Evolutionary conservation across 495 filamentous ascomycete species (phyloP).

Genomic region (Parathielavia hyrcaniae): DNA sequence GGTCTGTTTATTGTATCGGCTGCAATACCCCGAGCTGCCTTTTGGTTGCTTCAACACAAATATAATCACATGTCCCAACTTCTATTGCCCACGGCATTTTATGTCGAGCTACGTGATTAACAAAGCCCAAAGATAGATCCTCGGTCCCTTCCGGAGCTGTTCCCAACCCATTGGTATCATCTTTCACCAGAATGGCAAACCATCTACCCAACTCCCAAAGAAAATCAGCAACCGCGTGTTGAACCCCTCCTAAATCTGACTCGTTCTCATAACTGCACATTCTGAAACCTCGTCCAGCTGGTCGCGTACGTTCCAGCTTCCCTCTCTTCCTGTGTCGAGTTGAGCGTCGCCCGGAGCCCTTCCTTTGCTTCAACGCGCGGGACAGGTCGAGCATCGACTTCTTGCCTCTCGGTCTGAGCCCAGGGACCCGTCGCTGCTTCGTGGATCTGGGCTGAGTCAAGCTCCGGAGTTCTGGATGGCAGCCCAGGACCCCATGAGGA

Average conservation of each 20-base stretch:
- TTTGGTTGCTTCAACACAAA: too few relatives aligned
- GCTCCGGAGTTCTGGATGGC: slow-evolving; percentile 14
- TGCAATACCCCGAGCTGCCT: slow-evolving; percentile 10
- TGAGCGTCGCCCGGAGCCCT: slow-evolving; percentile 19
- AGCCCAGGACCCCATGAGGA: not conserved
- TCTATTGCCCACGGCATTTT: not conserved
- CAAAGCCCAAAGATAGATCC: not conserved
- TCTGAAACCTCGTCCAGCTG: slow-evolving; percentile 23
- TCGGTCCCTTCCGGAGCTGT: not conserved
- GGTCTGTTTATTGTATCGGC: not conserved
- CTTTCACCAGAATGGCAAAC: not conserved
- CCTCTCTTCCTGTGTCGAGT: slow-evolving; percentile 17
- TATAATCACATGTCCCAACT: not conserved
- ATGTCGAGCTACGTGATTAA: not conserved
- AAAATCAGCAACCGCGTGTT: not conserved
- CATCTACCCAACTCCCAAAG: not conserved
- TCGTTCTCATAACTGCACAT: slow-evolving; percentile 14
- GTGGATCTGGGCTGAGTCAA: slow-evolving; percentile 17
- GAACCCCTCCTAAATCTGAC: not conserved
- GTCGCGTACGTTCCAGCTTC: slow-evolving; percentile 21
- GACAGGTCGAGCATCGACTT: not conserved
- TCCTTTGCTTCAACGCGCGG: not conserved
- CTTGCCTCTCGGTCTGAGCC: not conserved
- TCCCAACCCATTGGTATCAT: slow-evolving; percentile 5
- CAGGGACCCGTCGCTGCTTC: not conserved